Evolutionary conservation across 2,329 filamentous ascomycete species (phyloP).

Genomic region (Uncinocarpus reesii): DNA sequence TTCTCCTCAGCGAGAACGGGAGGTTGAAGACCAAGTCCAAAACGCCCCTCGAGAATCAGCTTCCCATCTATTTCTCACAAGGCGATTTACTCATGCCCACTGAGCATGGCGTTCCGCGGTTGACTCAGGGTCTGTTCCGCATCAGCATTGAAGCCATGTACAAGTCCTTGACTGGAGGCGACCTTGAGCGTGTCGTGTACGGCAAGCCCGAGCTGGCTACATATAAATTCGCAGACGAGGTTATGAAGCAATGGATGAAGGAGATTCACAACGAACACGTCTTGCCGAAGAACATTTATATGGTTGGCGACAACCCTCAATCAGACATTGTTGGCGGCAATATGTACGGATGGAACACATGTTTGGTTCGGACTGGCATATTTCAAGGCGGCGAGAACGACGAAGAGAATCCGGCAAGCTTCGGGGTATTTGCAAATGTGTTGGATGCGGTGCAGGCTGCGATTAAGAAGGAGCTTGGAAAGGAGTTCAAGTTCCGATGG

Average conservation of each 20-base stretch:
- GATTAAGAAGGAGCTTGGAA: conserved; percentile 58
- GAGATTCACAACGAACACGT: conserved; percentile 61
- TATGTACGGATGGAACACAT: conserved; percentile 75
- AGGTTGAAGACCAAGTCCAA: conserved; percentile 54
- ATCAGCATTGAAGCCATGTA: conserved; percentile 60
- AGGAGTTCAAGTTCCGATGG: conserved; percentile 64
- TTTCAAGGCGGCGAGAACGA: conserved; percentile 70
- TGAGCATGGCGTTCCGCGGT: conserved; percentile 52
- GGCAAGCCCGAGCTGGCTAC: conserved; percentile 64
- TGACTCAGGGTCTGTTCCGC: conserved; percentile 66
- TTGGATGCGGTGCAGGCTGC: conserved; percentile 60
- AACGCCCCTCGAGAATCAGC: conserved; percentile 54
- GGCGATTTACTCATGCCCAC: conserved; percentile 56
- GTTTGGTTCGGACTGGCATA: conserved; percentile 65
- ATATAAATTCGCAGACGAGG: conserved; percentile 70
- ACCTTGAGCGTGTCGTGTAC: conserved; percentile 66
- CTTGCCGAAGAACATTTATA: conserved; percentile 61
- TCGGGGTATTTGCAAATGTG: conserved; percentile 65
- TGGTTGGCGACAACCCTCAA: conserved; percentile 65
- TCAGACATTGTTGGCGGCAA: conserved; percentile 67
- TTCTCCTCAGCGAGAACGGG: conserved; percentile 58
- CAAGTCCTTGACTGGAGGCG: conserved; percentile 53
- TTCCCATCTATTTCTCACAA: conserved; percentile 65
- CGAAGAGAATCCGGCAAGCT: conserved; percentile 64
- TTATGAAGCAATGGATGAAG: conserved; percentile 65